phyloP scores from a whole-genome alignment of 2,329 filamentous ascomycete genomes.

The Nothophaeocryptopus gaeumannii region DNA sequence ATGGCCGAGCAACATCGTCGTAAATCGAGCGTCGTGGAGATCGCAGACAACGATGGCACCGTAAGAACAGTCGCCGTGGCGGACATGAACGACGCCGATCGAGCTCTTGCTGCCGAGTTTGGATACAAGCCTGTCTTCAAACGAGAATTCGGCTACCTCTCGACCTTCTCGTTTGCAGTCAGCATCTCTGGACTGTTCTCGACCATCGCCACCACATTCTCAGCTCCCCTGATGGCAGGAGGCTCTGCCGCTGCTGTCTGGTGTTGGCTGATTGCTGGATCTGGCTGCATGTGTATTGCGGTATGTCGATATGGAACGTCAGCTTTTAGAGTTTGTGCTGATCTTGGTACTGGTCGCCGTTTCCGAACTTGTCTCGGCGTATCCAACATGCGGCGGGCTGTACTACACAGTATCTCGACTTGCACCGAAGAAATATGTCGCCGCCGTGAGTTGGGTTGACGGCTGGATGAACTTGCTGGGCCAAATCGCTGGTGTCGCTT shows the following conservation, averaged over 20 bases:
- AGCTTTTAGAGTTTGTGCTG: constrained; percentile 5
- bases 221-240: constrained; percentile 53
- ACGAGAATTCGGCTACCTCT: constrained; percentile 57
- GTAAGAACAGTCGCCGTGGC: constrained; percentile 22
- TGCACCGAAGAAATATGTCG: constrained; percentile 48
- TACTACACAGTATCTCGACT: constrained; percentile 54
- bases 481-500: constrained; percentile 55
- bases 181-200: constrained; percentile 56
- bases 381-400: constrained; percentile 56
- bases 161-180: constrained; percentile 61
- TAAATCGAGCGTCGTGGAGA: constrained; percentile 17
- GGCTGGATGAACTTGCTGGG: constrained; percentile 44
- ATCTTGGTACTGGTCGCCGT: constrained; percentile 41
- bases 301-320: constrained; percentile 1
- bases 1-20: constrained; percentile 11
- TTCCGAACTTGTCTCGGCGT: constrained; percentile 57
- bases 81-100: constrained; percentile 27
- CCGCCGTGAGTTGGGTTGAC: constrained; percentile 51
- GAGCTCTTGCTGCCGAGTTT: constrained; percentile 29
- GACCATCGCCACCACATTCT: constrained; percentile 56
- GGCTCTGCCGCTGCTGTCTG: constrained; percentile 55
- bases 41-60: constrained; percentile 13
- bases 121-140: constrained; percentile 51
- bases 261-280: constrained; percentile 58
- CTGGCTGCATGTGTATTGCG: constrained; percentile 56